Base-by-base conservation (phyloP, 306 rosid genomes). In the Mucuna pruriens region DNA sequence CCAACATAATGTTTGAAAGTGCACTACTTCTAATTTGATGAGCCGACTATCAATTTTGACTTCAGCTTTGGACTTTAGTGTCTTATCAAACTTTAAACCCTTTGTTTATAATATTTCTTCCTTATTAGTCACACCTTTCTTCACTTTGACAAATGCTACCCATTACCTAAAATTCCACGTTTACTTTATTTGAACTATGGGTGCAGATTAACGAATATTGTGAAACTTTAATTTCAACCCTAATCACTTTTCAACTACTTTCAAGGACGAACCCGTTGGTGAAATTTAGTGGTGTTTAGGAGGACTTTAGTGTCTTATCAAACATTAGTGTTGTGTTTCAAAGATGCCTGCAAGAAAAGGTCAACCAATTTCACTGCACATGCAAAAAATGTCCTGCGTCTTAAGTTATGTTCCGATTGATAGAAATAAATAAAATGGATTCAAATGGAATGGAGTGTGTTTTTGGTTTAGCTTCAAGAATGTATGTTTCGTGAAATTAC, bases 11-110 rank as follows among this genome's bases (percentile, higher is more conserved):
- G 61, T 67, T 79, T 20, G 25, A 80, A 52, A 77, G 76, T 7
- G 31, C 1, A n/a, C 29, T 2, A 17, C 76, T 83, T 87, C 86
- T 60, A 79, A 52, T 38, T 80, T 72, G 85, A 83, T 63, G 63
- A 83, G 75, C 87, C 68, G 88, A 67, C 86, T 26, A 58, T 83
- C 87, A 74, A 51, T 51, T 88, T 81, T 63, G 87, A 83, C 85
- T 39, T 2, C 22, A 12, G 2, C 40, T 25, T 61, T 60, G 48
- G 52, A 83, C 55, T 55, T 13, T 33, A 76, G 15, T 54, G 33
- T 48, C 33, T 52, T 7, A 16, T 49, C 63, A 52, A 72, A 42
- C 45, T 62, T 51, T 31, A n/a, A 66, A 26, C 4, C 60, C 13
- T 13, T 60, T 46, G 0, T 62, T 19, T 65, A 51, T 51, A 22